Base-by-base conservation (phyloP, 345 rosid genomes). In the Dimocarpus longan region DNA sequence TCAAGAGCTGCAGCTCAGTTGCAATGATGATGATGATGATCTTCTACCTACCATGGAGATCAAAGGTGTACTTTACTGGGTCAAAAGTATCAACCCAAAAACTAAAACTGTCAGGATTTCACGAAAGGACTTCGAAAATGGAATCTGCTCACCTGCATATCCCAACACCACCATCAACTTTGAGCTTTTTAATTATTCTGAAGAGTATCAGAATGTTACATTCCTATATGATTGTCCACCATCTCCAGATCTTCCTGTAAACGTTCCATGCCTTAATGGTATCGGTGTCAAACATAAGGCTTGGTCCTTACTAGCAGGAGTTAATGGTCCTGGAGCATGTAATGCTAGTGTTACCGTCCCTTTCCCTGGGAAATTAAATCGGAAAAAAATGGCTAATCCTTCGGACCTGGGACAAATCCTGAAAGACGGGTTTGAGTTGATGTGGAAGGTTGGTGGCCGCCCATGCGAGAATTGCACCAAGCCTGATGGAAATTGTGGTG, bases 341-440 rank as follows among this genome's bases (percentile, higher is more conserved):
- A 3, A 5, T 1, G 42, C 0, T 2, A 77, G 37, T 39, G 80
- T 80, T 28, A 39, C 3, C 0, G 28, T 85, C 19, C 52, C 64
- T 0, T 80, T 83, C 54, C 77, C 73, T 19, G 7, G 13, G 28
- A 46, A 68, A 56, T 40, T 26, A 6, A 4, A 59, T 12, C 21
- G 59, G n/a, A 3, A 15, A 65, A 11, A 16, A 18, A 32, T 26
- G 13, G 1, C 8, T 32, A 43, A 24, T 43, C 0, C 40, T 2
- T 9, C 8, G 8, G n/a, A 0, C 1, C 18, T 74, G 59, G 73
- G 75, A 78, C 19, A 3, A 37, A 71, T 19, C 26, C 22, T 81
- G 62, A 10, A 1, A 12, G 4, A 40, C 74, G 89, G 86, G n/a
- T 84, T 89, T 69, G 81, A 84, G 6, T 82, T 87, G 46, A 69